These are phyloP conservation scores for Capsicum pubescens DNA, from an alignment of 257 asterid species.

Conservation along the genomic window DNA sequence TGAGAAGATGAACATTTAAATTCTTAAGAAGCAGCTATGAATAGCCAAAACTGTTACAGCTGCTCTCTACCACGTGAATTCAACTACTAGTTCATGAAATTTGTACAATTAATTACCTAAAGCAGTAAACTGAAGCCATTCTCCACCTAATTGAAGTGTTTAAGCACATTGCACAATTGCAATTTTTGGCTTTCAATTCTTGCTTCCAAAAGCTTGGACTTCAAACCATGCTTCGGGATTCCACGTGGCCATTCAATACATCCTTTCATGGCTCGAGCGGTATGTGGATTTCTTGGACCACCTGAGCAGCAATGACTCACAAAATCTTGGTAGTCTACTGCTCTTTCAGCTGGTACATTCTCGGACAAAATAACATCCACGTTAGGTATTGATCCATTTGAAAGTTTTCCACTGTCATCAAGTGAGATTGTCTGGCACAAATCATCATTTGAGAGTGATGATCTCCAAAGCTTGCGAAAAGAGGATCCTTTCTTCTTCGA, in stretches of 20 bases:
- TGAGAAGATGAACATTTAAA: neutral
- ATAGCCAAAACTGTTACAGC: neutral
- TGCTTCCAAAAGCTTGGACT: conserved; percentile 44
- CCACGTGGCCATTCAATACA: conserved; percentile 62
- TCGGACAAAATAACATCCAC: conserved; percentile 32
- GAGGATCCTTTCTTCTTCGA: conserved; percentile 38
- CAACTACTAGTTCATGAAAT: conserved; percentile 20
- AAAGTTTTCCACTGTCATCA: conserved; percentile 34
- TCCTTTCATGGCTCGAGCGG: conserved; percentile 62
- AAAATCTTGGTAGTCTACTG: conserved; percentile 3
- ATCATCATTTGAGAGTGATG: conserved; percentile 30
- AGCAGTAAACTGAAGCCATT: conserved; percentile 12
- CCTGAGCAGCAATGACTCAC: conserved; percentile 33
- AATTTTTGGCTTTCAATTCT: conserved; percentile 48
- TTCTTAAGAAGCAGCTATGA: neutral
- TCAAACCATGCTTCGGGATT: conserved; percentile 37
- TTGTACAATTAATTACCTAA: conserved; percentile 26
- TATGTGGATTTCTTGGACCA: conserved; percentile 51
- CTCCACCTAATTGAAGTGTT: conserved; percentile 34
- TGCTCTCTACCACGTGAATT: neutral
- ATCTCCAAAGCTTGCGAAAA: conserved; percentile 37
- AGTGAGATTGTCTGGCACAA: conserved; percentile 25
- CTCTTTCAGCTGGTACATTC: conserved; percentile 27
- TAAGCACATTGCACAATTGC: conserved; percentile 41
- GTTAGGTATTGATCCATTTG: conserved; percentile 36